Base-by-base conservation (phyloP, 495 filamentous ascomycete species). In the Neurospora sp. region DNA sequence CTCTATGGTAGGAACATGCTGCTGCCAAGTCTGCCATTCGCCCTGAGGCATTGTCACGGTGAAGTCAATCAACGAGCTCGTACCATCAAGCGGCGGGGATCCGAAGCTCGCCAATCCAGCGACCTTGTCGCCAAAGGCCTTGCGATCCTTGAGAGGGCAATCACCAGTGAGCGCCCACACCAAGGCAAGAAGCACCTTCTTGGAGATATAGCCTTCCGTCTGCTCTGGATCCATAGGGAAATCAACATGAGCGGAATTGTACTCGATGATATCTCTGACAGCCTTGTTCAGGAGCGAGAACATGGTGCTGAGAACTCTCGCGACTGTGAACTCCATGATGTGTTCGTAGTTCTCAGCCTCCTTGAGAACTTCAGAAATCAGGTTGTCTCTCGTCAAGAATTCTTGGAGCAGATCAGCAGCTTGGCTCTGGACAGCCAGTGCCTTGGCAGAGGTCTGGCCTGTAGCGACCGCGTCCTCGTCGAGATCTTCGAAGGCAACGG, bases 161-260 rank as follows among this genome's bases (percentile, higher is more conserved):
- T 99, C 96, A 74, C 96, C 96, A 18, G 93, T 95, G 69, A 98
- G 87, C 10, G 94, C 93, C 96, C 96, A 99, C 39, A 97, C 92
- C 69, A 97, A 83, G 2, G 94, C 93, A 39, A 98, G 88, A 39
- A 98, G 86, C 72, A 98, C 84, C 82, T 97, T 98, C 87, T 97
- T 98, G 16, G 94, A 90, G 40, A 97, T 86, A 79, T 92, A 99
- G 0, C 89, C 88, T 83, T 98, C 96, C 37, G 96, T 87, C 77
- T 97, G 92, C 74, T 96, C 93, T 18, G 90, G 86, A 48, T 97
- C 93, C 37, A 99, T 86, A 39, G 94, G 92, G 84, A 98, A 99
- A 77, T 99, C 96, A 12, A 92, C 81, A 79, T 99, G 95, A 76
- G 97, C 93, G 39, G 91, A 84, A 77, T 98, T 97, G 84, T 98